Base-by-base conservation (phyloP, 345 rosid genomes). In the Laguncularia racemosa region DNA sequence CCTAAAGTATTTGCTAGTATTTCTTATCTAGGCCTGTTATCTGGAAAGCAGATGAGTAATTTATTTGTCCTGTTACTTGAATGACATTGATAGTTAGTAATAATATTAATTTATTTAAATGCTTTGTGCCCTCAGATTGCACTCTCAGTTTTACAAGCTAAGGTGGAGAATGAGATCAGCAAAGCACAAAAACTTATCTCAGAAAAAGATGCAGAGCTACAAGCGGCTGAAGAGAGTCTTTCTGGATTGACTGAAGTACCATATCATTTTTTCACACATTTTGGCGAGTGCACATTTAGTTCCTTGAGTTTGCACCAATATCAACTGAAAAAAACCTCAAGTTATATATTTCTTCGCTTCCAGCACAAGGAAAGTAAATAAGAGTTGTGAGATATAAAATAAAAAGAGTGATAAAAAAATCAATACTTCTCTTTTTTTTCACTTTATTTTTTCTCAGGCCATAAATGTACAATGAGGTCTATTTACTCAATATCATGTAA, bases 221-320 rank as follows among this genome's bases (percentile, higher is more conserved):
- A 56, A 69, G 88, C 80, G 68, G 92, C 87, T 50, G 97, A 87
- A 70, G 97, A 81, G 69, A 81, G 77, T 78, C 84, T 89, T 43
- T 76, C 84, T 18, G 99, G 88, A 55, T 69, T 93, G 53, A 82
- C 80, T 68, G 97, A 86, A 87, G 98, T 89, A 50, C 18, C 7
- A 14, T 66, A 48, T 59, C 13, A 44, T 59, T 51, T 58, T 53
- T 62, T 50, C 44, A 53, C 45, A 52, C 53, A 19, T 2, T 14
- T 57, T 21, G 20, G 16, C 18, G 47, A 19, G 40, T 33, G 40
- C 40, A 33, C 40, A 5, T 33, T 33, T 33, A 33, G 40, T 33
- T 33, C 11, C 9, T 16, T 59, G 23, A n/a, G 13, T 20, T 19
- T 14, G 16, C 26, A 64, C 19, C n/a, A 33, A 23, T 43, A 12